Evolutionary conservation across 192 early-diverging fungal genomes (phyloP).

Genomic region (Podochytrium sp.): DNA sequence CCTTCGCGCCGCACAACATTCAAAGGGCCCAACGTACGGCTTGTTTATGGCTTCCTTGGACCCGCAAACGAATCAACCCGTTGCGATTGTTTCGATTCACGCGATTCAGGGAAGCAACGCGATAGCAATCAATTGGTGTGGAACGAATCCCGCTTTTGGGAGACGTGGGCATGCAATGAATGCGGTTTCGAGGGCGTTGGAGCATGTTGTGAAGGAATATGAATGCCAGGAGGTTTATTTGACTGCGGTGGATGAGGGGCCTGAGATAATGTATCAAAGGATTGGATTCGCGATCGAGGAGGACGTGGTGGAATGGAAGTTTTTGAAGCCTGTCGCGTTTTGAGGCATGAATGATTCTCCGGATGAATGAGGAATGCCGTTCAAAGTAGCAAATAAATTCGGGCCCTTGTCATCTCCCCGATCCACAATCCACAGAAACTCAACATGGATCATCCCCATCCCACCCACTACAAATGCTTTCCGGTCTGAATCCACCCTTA

Average conservation of each 20-base stretch:
- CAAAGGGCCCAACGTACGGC: neutral
- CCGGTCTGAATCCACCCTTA: no score
- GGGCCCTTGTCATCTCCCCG: no score
- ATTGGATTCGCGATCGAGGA: neutral
- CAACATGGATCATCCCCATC: no score
- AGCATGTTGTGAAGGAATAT: neutral
- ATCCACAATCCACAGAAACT: no score
- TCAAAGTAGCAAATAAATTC: no score
- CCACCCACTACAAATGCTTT: no score
- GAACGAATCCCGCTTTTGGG: neutral
- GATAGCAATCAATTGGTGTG: neutral
- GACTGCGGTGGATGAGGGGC: neutral
- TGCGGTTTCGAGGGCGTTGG: neutral
- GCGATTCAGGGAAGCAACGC: neutral
- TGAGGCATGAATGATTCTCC: no score
- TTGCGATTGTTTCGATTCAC: neutral
- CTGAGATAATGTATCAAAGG: neutral
- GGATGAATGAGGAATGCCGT: no score
- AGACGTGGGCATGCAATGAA: neutral
- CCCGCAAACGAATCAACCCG: neutral
- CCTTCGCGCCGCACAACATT: neutral
- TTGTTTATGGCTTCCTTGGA: neutral
- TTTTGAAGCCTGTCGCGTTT: no score
- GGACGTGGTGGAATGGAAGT: neutral
- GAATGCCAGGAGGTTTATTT: neutral